Evolutionary conservation across 2,329 filamentous ascomycete genomes (phyloP).

Genomic region (Coniochaeta prunicola): DNA sequence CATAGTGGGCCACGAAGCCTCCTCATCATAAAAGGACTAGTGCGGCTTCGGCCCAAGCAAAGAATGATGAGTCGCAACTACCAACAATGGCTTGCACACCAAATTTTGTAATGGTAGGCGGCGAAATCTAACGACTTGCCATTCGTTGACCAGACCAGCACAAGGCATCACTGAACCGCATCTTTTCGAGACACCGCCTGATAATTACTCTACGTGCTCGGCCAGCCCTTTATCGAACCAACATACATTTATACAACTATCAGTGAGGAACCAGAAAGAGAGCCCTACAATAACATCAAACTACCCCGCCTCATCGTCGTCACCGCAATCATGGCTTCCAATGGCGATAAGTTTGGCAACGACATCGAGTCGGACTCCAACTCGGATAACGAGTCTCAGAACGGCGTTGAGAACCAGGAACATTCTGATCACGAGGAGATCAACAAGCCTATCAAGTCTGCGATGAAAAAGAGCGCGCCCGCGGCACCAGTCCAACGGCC

Average conservation of each 20-base stretch:
- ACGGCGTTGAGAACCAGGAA: constrained; percentile 43
- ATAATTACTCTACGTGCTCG: background rate
- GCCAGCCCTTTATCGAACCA: background rate
- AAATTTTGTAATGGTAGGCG: constrained; percentile 9
- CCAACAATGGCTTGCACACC: too few species aligned
- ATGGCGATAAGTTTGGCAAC: constrained; percentile 60
- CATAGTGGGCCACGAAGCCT: background rate
- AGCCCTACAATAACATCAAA: background rate
- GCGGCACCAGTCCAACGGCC: constrained; percentile 48
- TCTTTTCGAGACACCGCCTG: background rate
- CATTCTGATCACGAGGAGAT: constrained; percentile 46
- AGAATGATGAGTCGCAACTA: too few species aligned
- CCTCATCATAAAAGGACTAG: background rate
- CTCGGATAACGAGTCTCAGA: constrained; percentile 54
- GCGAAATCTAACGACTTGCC: constrained; percentile 1
- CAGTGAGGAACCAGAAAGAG: background rate
- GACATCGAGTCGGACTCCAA: constrained; percentile 68
- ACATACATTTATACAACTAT: background rate
- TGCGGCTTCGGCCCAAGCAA: background rate
- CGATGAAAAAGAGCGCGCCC: constrained; percentile 70
- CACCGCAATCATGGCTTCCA: constrained; percentile 39
- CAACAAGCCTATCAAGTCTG: constrained; percentile 69
- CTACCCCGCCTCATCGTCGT: constrained; percentile 17
- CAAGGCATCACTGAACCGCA: background rate
- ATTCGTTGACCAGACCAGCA: background rate